phyloP scores from a whole-genome alignment of 2,329 filamentous ascomycete genomes.

The Ophiocordyceps australis region DNA sequence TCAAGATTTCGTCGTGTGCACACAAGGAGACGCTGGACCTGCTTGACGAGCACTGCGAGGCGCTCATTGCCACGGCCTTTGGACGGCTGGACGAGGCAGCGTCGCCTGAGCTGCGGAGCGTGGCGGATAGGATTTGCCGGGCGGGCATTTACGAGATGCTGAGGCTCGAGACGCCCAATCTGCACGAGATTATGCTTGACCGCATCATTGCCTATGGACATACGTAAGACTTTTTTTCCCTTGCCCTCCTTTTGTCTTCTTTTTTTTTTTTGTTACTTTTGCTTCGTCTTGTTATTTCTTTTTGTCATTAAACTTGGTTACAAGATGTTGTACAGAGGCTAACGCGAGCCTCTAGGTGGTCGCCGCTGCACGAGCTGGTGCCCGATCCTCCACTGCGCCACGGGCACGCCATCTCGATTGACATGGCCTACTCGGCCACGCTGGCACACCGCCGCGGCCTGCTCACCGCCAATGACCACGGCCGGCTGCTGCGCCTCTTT shows the following conservation, averaged over 20 bases:
- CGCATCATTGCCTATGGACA: slow-evolving; percentile 59
- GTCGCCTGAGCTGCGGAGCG: slow-evolving; percentile 34
- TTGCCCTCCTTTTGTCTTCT: too few relatives aligned
- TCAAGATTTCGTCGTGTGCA: slow-evolving; percentile 58
- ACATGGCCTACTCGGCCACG: slow-evolving; percentile 60
- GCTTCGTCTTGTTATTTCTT: too few relatives aligned
- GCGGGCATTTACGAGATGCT: slow-evolving; percentile 56
- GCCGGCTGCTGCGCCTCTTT: slow-evolving; percentile 45
- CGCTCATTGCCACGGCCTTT: slow-evolving; percentile 46
- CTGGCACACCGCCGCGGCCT: slow-evolving; percentile 45
- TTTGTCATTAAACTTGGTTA: too few relatives aligned
- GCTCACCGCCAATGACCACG: slow-evolving; percentile 40
- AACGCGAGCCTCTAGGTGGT: slow-evolving; percentile 39
- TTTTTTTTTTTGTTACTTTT: too few relatives aligned
- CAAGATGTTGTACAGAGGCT: too few relatives aligned
- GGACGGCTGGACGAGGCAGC: slow-evolving; percentile 39
- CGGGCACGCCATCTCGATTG: slow-evolving; percentile 57
- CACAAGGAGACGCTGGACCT: slow-evolving; percentile 48
- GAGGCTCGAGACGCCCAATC: slow-evolving; percentile 53
- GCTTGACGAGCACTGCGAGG: slow-evolving; percentile 50
- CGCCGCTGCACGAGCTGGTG: slow-evolving; percentile 51
- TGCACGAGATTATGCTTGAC: slow-evolving; percentile 56
- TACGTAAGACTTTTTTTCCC: slow-evolving; percentile 24
- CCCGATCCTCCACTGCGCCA: slow-evolving; percentile 52
- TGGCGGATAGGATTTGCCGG: slow-evolving; percentile 50